Base-by-base conservation (phyloP, 495 filamentous ascomycete species). In the Lophiostoma macrostomum region DNA sequence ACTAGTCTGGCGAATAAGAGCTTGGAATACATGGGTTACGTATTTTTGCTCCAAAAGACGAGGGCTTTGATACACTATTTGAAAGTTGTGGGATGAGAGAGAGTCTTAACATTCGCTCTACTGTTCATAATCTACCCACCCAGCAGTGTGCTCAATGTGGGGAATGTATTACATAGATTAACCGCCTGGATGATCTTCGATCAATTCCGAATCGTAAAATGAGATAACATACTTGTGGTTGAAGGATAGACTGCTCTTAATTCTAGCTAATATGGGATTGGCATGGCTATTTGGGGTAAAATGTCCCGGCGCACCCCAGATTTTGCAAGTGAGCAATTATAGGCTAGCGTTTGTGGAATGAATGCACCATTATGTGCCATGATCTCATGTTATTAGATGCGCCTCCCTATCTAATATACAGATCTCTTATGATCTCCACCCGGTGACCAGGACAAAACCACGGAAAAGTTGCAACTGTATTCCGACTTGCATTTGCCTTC, bases 141-240 rank as follows among this genome's bases (percentile, higher is more conserved):
- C 22, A 50, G 37, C 46, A 38, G 28, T 3, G 23, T 14, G 22
- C 19, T 20, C 43, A 34, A 50, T 38, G 32, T 50, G 46, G 46
- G 32, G 24, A 34, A 28, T 18, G 12, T 50, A 35, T 50, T 28
- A 38, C 11, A 50, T 50, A 50, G 37, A 50, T 50, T 50, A 50
- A 50, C 31, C 46, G 31, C 46, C 31, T 37, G 27, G n/a, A 32
- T 50, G 32, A 38, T 50, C 46, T 25, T 50, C 46, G 46, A 50
- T 20, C 32, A 50, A 27, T 50, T 50, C 46, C 18, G 32, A 50
- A 50, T 38, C 46, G 22, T 28, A 50, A 34, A 47, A 7, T 47
- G n/a, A 34, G n/a, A 47, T 47, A 11, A 35, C 29, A 47, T 30
- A 35, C 40, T 47, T 47, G 35, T 47, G 28, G 35, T 47, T 47